Percentiles rank a stretch among this genome's conserved stretches.
These are phyloP conservation scores for Colletotrichum nymphaeae DNA, from an alignment of 2,329 filamentous ascomycete genomes.

Conservation along the genomic window DNA sequence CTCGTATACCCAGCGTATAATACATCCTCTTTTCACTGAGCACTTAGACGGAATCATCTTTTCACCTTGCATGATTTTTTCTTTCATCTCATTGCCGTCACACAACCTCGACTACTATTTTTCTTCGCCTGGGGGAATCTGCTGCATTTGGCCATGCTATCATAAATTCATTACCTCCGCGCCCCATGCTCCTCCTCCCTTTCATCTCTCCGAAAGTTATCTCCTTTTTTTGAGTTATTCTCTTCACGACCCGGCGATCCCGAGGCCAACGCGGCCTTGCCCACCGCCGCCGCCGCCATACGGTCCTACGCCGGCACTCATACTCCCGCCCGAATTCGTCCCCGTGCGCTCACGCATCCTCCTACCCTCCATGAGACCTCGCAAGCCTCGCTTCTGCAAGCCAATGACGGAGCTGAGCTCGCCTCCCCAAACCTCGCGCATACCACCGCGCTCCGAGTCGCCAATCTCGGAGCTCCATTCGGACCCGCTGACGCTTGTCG, in stretches of 20 bases:
- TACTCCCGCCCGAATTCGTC: slow-evolving; percentile 45
- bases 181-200: not conserved
- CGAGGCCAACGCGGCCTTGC: slow-evolving; percentile 59
- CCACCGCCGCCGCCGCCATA: slow-evolving; percentile 33
- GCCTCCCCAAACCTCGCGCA: slow-evolving; percentile 80
- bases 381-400: slow-evolving; percentile 89
- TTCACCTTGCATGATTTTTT: too few relatives aligned
- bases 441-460: slow-evolving; percentile 57
- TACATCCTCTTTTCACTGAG: not conserved
- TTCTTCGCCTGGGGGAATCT: not conserved
- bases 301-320: slow-evolving; percentile 35
- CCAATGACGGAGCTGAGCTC: slow-evolving; percentile 92
- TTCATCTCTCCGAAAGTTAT: not conserved
- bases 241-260: slow-evolving; percentile 61
- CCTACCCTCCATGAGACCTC: slow-evolving; percentile 94
- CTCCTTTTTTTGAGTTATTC: not conserved
- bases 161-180: slow-evolving; percentile 33
- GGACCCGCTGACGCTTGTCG: slow-evolving; percentile 63
- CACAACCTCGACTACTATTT: not conserved
- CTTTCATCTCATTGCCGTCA: not conserved
- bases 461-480: slow-evolving; percentile 69
- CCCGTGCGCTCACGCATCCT: slow-evolving; percentile 81
- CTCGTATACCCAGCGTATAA: not conserved
- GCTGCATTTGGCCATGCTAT: slow-evolving; percentile 29
- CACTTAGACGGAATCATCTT: too few relatives aligned